A percentile compares a stretch with the other conserved stretches of the same genome.
Evolutionary conservation across 768 basidiomycete species (phyloP).

Genomic region (Tubosaeta brunneosetosa): DNA sequence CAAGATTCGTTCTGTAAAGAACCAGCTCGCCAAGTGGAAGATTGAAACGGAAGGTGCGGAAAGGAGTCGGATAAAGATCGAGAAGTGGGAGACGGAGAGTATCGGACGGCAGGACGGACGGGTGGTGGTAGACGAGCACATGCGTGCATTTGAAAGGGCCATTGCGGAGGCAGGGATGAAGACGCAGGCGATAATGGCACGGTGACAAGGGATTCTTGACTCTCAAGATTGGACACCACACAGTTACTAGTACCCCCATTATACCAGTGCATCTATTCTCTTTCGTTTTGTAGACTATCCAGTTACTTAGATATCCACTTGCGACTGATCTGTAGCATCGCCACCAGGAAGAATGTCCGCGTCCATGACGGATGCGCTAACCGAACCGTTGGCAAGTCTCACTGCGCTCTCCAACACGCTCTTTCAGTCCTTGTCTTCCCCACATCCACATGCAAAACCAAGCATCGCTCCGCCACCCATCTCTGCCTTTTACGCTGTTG

Average conservation of each 20-base stretch:
- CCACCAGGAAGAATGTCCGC: slow-evolving; percentile 1
- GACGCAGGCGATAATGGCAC: slow-evolving; percentile 80
- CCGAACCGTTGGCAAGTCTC: slow-evolving; percentile 57
- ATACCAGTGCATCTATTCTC: slow-evolving; percentile 17
- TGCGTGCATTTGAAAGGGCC: slow-evolving; percentile 69
- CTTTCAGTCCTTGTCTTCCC: slow-evolving; percentile 69
- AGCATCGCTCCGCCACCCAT: slow-evolving; percentile 42
- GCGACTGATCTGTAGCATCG: background rate
- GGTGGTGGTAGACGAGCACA: slow-evolving; percentile 69
- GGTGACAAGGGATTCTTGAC: slow-evolving; percentile 30
- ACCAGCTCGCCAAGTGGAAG: slow-evolving; percentile 75
- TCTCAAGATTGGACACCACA: slow-evolving; percentile 4
- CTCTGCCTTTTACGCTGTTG: slow-evolving; percentile 55
- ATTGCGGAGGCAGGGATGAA: slow-evolving; percentile 68
- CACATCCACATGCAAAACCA: slow-evolving; percentile 35
- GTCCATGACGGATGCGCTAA: slow-evolving; percentile 57
- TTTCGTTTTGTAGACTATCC: slow-evolving; percentile 20
- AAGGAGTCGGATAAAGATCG: slow-evolving; percentile 67
- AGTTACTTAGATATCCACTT: background rate
- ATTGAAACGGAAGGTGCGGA: slow-evolving; percentile 85
- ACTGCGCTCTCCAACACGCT: slow-evolving; percentile 63
- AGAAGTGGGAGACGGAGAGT: slow-evolving; percentile 72
- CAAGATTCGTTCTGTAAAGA: slow-evolving; percentile 81
- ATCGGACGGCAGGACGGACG: slow-evolving; percentile 50
- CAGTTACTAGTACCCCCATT: background rate